Conservation (phyloP, 2,329 filamentous ascomycete genomes). For the Metarhizium rileyi region DNA sequence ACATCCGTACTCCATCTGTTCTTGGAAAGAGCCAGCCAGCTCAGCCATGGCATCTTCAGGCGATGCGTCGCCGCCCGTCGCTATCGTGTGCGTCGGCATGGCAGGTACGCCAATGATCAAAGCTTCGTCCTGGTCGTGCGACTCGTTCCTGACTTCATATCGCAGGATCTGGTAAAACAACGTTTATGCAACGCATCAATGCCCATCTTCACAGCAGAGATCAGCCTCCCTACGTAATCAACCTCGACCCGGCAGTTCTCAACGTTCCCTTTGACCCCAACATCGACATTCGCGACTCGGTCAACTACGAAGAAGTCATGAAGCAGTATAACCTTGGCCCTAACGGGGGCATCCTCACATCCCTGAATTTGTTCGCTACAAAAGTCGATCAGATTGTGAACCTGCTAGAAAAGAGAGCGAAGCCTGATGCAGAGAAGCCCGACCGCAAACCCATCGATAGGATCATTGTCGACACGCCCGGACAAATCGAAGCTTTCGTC, state of each 20-base stretch:
- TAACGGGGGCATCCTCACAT: slow-evolving; percentile 93
- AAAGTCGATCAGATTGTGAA: slow-evolving; percentile 93
- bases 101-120: slow-evolving; percentile 52
- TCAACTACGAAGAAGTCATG: slow-evolving; percentile 99
- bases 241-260: slow-evolving; percentile 90
- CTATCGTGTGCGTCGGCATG: slow-evolving; percentile 95
- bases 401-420: slow-evolving; percentile 80
- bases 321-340: slow-evolving; percentile 96
- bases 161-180: slow-evolving; percentile 91
- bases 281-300: slow-evolving; percentile 96
- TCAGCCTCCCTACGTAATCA: slow-evolving; percentile 85
- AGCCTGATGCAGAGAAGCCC: slow-evolving; percentile 50
- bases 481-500: slow-evolving; percentile 97
- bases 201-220: slow-evolving; percentile 76
- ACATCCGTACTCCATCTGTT: not conserved
- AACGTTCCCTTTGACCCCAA: slow-evolving; percentile 93
- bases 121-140: slow-evolving; percentile 1
- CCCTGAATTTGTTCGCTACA: slow-evolving; percentile 90
- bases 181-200: slow-evolving; percentile 98
- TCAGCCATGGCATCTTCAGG: slow-evolving; percentile 23
- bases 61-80: slow-evolving; percentile 17
- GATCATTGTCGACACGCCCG: slow-evolving; percentile 89
- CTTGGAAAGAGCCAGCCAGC: no score
- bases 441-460: slow-evolving; percentile 60
- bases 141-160: not conserved